A percentile compares a stretch with the other conserved stretches of the same genome.
These are phyloP conservation scores for Pseudogymnoascus sp. DNA, from an alignment of 2,329 filamentous ascomycete genomes.

Conservation along the genomic window DNA sequence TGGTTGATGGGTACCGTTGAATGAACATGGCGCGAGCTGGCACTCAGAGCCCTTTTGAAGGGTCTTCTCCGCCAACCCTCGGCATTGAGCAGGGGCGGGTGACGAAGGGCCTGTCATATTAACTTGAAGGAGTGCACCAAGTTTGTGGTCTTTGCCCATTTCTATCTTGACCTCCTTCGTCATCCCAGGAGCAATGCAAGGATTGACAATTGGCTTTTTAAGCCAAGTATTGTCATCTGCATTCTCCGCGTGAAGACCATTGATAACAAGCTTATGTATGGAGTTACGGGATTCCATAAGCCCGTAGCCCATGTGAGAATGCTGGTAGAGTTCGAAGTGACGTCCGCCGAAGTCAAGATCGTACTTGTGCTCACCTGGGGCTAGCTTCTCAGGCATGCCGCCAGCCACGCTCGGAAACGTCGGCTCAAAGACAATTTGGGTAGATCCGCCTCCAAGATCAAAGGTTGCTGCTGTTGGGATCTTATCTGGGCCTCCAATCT, in stretches of 20 bases:
- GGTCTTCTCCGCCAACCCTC: conserved; percentile 80
- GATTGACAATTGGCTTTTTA: conserved; percentile 64
- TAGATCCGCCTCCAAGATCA: conserved; percentile 92
- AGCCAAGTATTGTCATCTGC: conserved; percentile 58
- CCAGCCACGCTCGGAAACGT: conserved; percentile 71
- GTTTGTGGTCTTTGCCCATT: conserved; percentile 55
- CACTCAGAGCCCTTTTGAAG: conserved; percentile 80
- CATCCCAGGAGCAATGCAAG: conserved; percentile 79
- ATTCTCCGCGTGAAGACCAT: conserved; percentile 59
- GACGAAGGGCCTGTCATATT: conserved; percentile 81
- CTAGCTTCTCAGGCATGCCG: conserved; percentile 77
- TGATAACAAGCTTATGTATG: conserved; percentile 67
- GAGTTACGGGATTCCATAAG: conserved; percentile 90
- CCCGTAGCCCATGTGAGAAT: conserved; percentile 94
- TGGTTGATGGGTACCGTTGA: conserved; percentile 95
- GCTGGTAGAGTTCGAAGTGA: conserved; percentile 89
- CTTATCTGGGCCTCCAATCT: conserved; percentile 88
- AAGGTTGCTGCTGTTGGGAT: conserved; percentile 89
- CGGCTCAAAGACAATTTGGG: conserved; percentile 97
- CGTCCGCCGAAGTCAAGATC: conserved; percentile 81
- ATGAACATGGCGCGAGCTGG: conserved; percentile 83
- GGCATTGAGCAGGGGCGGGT: conserved; percentile 76
- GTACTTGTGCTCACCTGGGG: conserved; percentile 94
- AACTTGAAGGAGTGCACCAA: conserved; percentile 57
- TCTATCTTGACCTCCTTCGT: conserved; percentile 63